These are phyloP conservation scores for Neurospora africana DNA, from an alignment of 495 filamentous ascomycete species.

Conservation along the genomic window DNA sequence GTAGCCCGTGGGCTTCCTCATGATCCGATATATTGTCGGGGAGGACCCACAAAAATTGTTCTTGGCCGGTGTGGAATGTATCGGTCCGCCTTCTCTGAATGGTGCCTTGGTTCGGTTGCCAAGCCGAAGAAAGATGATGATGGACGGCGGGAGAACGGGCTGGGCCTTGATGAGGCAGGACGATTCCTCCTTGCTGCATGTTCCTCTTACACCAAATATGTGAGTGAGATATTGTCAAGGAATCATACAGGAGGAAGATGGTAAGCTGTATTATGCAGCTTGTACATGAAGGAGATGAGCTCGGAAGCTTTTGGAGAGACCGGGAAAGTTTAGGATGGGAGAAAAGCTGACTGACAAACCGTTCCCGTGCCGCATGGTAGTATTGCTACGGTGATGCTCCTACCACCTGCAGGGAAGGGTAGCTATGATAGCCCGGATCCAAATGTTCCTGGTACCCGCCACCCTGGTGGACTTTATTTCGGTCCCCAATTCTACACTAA, in stretches of 20 bases:
- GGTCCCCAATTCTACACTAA: neutral
- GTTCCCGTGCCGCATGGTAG: neutral
- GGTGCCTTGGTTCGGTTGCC: neutral
- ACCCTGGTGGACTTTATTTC: neutral
- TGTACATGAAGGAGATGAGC: neutral
- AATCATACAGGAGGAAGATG: neutral
- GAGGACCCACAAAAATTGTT: neutral
- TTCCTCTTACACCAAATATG: neutral
- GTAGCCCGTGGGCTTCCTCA: neutral
- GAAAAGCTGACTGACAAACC: neutral
- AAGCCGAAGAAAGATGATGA: neutral
- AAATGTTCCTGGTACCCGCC: neutral
- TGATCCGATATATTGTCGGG: neutral
- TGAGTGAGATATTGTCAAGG: neutral
- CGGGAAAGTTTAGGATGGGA: neutral
- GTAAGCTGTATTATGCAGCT: neutral
- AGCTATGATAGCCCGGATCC: neutral
- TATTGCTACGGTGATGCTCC: neutral
- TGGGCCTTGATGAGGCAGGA: neutral
- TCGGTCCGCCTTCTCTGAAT: neutral
- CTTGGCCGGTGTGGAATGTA: neutral
- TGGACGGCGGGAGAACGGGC: neutral
- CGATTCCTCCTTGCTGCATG: neutral
- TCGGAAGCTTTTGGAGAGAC: neutral
- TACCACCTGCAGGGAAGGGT: neutral